A percentile compares a stretch with the other conserved stretches of the same genome.
Evolutionary conservation across 768 basidiomycete species (phyloP).

Genomic region (Ephemerocybe angulata): DNA sequence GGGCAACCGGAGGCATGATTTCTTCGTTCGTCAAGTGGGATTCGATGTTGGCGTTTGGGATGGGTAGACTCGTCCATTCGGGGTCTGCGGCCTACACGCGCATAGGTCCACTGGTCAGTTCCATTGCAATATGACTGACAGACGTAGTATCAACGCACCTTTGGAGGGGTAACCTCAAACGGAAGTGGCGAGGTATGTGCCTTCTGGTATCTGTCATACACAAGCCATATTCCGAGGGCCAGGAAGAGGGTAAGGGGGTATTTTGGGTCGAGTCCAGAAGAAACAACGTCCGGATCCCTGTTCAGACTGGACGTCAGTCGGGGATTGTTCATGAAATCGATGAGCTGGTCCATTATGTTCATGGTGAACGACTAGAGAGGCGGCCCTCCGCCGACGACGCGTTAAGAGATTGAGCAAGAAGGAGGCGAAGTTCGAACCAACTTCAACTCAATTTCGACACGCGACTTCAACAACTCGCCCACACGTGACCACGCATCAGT

Average conservation of each 20-base stretch:
- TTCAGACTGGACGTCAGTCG: slow-evolving; percentile 46
- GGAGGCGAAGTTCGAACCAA: slow-evolving; percentile 6
- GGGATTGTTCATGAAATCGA: slow-evolving; percentile 52
- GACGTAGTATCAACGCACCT: slow-evolving; percentile 39
- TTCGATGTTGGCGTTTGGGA: slow-evolving; percentile 56
- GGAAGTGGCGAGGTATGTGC: slow-evolving; percentile 69
- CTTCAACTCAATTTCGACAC: slow-evolving; percentile 16
- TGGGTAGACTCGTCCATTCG: slow-evolving; percentile 49
- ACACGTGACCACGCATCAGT: slow-evolving; percentile 5
- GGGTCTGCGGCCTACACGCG: slow-evolving; percentile 54
- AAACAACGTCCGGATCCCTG: slow-evolving; percentile 40
- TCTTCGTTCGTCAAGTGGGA: slow-evolving; percentile 59
- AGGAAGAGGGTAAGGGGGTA: slow-evolving; percentile 70
- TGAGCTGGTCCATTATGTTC: slow-evolving; percentile 40
- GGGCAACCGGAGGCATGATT: slow-evolving; percentile 47
- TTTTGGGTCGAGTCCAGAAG: slow-evolving; percentile 54
- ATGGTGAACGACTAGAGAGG: not conserved
- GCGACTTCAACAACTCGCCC: slow-evolving; percentile 17
- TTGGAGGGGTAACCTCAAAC: slow-evolving; percentile 57
- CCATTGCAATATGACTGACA: not conserved
- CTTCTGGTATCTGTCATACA: slow-evolving; percentile 70
- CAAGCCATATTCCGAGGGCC: slow-evolving; percentile 75
- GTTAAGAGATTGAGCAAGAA: slow-evolving; percentile 3
- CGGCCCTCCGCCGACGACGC: slow-evolving; percentile 13
- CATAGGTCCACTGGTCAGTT: not conserved